Evolutionary conservation across 176 grass and related monocot species (phyloP), one percentile per base, ranked within the genome.

Genomic region (Areca catechu): DNA sequence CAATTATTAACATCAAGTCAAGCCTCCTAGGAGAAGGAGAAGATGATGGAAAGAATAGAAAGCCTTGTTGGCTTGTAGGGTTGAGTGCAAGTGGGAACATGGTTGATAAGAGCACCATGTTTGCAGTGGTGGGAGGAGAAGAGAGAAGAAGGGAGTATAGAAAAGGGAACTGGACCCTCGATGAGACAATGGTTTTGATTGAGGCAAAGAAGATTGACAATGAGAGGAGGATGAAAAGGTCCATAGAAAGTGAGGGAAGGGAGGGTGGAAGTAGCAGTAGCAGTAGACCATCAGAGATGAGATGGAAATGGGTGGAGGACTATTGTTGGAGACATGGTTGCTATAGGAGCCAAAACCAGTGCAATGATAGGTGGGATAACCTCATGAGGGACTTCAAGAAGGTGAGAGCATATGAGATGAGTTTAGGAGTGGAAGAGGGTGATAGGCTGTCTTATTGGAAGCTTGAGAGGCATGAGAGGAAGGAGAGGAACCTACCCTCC

Each of bases 331-430:
- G 58, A 62, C 29, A 55, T 22, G 70, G 70, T 22, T 72, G 70
- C 27, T 15, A 48, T 50, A 61, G 70, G 50, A 72, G 70, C 50
- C 70, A 72, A 23, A 72, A 72, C 70, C 70, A 72, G 58, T 72
- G 70, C 70, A 72, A 72, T 50, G 70, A 62, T 50, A 34, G 70
- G 50, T 72, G 70, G 70, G 70, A 72, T 60, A 72, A 72, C 25
- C 70, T 72, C 50, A 72, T 72, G 70, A 61, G 70, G 25, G 70
- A 72, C 16, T 72, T 24, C 58, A 72, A 72, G 27, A 72, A 72
- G 70, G 70, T 72, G 6, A 61, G 58, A 62, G 50, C 70, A 14
- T 72, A 72, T 12, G 58, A 72, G 50, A 37, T n/a, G 69, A 71
- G 24, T 23, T 52, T 23, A 28, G 54, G 22, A 10, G 22, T 4